phyloP scores from a whole-genome alignment of 164 flowering plant species.

The Magnolia changhungtana region DNA sequence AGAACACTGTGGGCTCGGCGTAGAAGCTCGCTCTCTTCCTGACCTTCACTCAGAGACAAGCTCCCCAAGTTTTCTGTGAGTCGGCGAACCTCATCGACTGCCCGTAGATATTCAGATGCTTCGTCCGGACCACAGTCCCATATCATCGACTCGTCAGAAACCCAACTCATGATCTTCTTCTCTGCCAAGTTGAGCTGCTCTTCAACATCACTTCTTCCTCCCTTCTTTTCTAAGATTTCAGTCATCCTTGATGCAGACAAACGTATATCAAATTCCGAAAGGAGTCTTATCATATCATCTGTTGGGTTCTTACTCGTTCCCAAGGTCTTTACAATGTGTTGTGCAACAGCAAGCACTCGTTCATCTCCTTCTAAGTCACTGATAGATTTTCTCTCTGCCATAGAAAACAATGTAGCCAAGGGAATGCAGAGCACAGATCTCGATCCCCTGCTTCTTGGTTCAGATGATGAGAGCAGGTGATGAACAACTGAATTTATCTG shows the following conservation, averaged over 20 bases:
- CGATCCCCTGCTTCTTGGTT: not conserved
- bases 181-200: conserved; percentile 31
- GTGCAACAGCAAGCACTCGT: conserved; percentile 59
- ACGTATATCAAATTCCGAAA: conserved; percentile 1
- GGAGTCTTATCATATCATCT: conserved; percentile 10
- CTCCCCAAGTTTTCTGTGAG: conserved; percentile 46
- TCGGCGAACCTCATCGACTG: conserved; percentile 46
- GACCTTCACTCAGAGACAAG: conserved; percentile 20
- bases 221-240: not conserved
- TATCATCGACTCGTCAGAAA: conserved; percentile 58
- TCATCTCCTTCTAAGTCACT: conserved; percentile 43
- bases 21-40: conserved; percentile 29
- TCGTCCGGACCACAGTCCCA: conserved; percentile 67
- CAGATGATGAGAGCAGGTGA: not conserved
- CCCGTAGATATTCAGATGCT: conserved; percentile 49
- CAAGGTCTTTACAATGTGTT: conserved; percentile 51
- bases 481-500: not conserved
- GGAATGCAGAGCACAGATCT: not conserved
- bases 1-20: conserved; percentile 17
- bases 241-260: conserved; percentile 5
- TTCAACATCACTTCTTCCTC: not conserved
- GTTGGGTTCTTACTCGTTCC: conserved; percentile 43
- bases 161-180: conserved; percentile 58
- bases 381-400: conserved; percentile 40
- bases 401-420: conserved; percentile 1